Evolutionary conservation across 768 basidiomycete species (phyloP).

Genomic region (Suillus subaureus): DNA sequence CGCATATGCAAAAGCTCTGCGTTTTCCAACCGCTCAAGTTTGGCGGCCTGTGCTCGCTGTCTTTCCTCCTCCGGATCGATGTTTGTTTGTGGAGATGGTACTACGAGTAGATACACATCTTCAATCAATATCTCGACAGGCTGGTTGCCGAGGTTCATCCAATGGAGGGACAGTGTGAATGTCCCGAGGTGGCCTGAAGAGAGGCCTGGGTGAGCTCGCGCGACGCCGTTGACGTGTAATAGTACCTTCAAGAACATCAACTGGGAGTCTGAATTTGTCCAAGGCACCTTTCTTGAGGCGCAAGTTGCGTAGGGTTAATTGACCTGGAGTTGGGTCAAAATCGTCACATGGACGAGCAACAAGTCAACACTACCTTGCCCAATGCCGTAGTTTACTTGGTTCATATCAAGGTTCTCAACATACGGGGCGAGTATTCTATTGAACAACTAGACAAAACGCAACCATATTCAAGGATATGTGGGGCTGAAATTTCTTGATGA

Average conservation of each 20-base stretch:
- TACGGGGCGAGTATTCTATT: slow-evolving; percentile 93
- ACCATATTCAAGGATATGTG: neutral
- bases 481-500: slow-evolving; percentile 17
- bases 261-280: slow-evolving; percentile 93
- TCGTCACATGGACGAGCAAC: slow-evolving; percentile 5
- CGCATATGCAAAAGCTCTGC: slow-evolving; percentile 82
- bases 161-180: slow-evolving; percentile 83
- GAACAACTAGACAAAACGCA: slow-evolving; percentile 55
- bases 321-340: slow-evolving; percentile 47
- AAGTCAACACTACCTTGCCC: slow-evolving; percentile 61
- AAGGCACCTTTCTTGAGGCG: slow-evolving; percentile 91
- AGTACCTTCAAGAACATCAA: slow-evolving; percentile 91
- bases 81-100: slow-evolving; percentile 71
- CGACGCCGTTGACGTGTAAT: neutral
- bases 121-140: slow-evolving; percentile 92
- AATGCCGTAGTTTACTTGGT: slow-evolving; percentile 93
- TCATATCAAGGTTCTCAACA: slow-evolving; percentile 93
- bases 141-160: slow-evolving; percentile 86
- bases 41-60: slow-evolving; percentile 76
- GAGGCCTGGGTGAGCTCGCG: slow-evolving; percentile 2
- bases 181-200: slow-evolving; percentile 78
- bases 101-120: slow-evolving; percentile 92
- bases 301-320: slow-evolving; percentile 76
- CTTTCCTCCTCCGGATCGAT: slow-evolving; percentile 86
- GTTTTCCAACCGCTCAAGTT: slow-evolving; percentile 85